These are phyloP conservation scores for Pseudonectria buxi DNA, from an alignment of 2,329 filamentous ascomycete species.

Conservation along the genomic window DNA sequence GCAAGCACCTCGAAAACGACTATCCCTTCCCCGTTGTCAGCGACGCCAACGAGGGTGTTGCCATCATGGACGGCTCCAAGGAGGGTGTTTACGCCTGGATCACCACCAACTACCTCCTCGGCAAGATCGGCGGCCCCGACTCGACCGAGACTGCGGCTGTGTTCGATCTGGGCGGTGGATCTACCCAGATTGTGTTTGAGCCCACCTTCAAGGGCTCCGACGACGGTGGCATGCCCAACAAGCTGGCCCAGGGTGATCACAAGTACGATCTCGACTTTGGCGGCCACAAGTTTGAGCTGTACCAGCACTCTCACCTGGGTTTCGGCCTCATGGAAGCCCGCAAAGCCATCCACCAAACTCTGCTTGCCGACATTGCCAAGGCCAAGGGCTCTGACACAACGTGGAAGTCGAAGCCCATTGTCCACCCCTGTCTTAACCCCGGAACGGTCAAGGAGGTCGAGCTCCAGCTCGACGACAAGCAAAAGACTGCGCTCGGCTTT, in stretches of 20 bases:
- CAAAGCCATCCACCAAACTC: constrained; percentile 69
- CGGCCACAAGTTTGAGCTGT: constrained; percentile 83
- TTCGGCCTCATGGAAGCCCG: constrained; percentile 96
- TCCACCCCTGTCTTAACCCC: constrained; percentile 81
- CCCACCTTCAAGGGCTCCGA: constrained; percentile 75
- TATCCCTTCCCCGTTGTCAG: constrained; percentile 95
- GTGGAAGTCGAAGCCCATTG: constrained; percentile 65
- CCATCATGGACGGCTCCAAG: constrained; percentile 95
- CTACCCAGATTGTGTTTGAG: constrained; percentile 97
- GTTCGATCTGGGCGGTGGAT: constrained; percentile 93
- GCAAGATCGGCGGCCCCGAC: constrained; percentile 92
- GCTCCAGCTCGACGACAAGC: constrained; percentile 42
- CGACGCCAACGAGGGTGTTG: constrained; percentile 75
- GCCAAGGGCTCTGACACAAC: constrained; percentile 51
- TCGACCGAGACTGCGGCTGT: constrained; percentile 86
- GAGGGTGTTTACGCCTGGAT: constrained; percentile 99
- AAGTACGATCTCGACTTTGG: constrained; percentile 91
- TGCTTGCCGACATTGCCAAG: constrained; percentile 66
- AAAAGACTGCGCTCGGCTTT: constrained; percentile 38
- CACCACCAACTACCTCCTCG: constrained; percentile 95
- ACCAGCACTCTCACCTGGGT: constrained; percentile 96
- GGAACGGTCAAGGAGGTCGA: constrained; percentile 70
- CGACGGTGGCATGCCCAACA: constrained; percentile 75
- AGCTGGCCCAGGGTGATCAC: constrained; percentile 84
- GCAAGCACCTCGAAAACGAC: constrained; percentile 72